Percentiles rank a stretch among this genome's conserved stretches.
Evolutionary conservation across 768 basidiomycete species (phyloP).

Genomic region (Suillus cothurnatus): DNA sequence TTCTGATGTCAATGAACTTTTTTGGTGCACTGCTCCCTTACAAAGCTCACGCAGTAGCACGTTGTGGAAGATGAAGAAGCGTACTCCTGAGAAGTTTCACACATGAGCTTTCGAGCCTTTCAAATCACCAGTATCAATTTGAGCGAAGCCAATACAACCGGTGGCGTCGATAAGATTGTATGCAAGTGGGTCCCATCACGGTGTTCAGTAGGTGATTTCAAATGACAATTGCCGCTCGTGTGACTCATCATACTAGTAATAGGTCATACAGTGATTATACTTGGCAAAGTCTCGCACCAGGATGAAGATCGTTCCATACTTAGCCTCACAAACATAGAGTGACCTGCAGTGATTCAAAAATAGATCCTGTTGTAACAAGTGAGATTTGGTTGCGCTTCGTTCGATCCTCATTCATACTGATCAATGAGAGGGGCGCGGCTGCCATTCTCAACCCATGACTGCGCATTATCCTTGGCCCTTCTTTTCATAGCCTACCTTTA

Average conservation of each 20-base stretch:
- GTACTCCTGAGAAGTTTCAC: background rate
- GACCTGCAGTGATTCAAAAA: background rate
- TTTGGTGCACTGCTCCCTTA: background rate
- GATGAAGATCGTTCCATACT: background rate
- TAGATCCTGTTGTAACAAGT: background rate
- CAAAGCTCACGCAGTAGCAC: background rate
- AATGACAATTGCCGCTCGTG: background rate
- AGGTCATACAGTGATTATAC: background rate
- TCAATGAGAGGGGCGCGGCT: background rate
- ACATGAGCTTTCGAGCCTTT: background rate
- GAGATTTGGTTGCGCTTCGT: background rate
- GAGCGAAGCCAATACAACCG: background rate
- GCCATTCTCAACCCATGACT: background rate
- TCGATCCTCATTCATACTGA: too few relatives aligned
- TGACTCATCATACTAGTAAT: background rate
- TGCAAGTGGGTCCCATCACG: background rate
- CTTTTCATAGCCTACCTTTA: background rate
- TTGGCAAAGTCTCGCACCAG: background rate
- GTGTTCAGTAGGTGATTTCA: background rate
- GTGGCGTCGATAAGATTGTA: background rate
- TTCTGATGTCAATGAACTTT: background rate
- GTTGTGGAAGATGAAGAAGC: background rate
- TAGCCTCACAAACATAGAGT: background rate
- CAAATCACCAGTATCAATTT: background rate
- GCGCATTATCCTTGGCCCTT: background rate